Percentiles rank a stretch among this genome's conserved stretches.
These are phyloP conservation scores for Aspergillus pseudoterreus DNA, from an alignment of 2,329 filamentous ascomycete genomes.

Conservation along the genomic window DNA sequence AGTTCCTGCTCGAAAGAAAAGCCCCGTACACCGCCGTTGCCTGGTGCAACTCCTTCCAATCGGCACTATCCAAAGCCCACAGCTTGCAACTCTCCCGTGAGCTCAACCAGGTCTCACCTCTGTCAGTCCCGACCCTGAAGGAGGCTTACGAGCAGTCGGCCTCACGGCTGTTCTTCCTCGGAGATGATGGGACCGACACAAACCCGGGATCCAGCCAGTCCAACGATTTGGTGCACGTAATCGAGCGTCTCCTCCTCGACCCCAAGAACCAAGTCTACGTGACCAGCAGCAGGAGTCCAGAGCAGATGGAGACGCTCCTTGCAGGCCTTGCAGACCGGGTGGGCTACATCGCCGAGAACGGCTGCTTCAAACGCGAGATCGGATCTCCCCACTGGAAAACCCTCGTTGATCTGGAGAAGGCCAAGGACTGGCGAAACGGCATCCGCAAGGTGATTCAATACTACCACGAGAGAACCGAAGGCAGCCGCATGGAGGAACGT, in stretches of 20 bases:
- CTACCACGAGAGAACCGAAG: constrained; percentile 83
- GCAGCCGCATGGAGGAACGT: constrained; percentile 78
- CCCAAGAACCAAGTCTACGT: constrained; percentile 81
- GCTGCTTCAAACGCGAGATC: constrained; percentile 75
- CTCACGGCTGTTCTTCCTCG: constrained; percentile 77
- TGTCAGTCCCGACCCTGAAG: constrained; percentile 63
- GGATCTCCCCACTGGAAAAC: constrained; percentile 66
- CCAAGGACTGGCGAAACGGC: constrained; percentile 73
- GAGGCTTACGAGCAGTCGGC: constrained; percentile 62
- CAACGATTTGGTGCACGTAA: constrained; percentile 70
- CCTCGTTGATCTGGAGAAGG: constrained; percentile 67
- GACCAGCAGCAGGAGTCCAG: constrained; percentile 79
- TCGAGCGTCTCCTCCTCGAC: constrained; percentile 74
- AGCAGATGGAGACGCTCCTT: constrained; percentile 80
- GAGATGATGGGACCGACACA: constrained; percentile 75
- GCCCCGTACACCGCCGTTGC: constrained; percentile 74
- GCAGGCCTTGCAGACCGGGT: constrained; percentile 63
- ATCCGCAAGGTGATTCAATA: constrained; percentile 80
- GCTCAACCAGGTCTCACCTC: constrained; percentile 73
- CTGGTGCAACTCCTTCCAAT: constrained; percentile 72
- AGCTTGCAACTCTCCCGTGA: constrained; percentile 76
- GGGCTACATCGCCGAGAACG: constrained; percentile 88
- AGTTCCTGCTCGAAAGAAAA: constrained; percentile 66
- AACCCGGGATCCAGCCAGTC: constrained; percentile 71
- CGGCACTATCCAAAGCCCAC: constrained; percentile 67